Conservation (phyloP, 192 early-diverging fungal species). For the Lunasporangiospora selenospora region DNA sequence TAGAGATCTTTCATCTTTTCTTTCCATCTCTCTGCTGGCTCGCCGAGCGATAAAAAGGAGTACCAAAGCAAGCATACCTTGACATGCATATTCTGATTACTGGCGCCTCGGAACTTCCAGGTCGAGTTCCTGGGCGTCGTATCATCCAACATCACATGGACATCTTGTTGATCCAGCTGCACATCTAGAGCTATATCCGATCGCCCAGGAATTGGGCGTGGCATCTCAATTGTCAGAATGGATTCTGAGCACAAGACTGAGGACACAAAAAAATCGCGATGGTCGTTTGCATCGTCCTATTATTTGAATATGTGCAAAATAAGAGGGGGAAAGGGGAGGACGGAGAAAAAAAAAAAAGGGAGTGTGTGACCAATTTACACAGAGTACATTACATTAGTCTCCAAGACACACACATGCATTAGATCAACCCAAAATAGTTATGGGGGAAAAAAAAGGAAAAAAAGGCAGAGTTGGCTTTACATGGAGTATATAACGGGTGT, state of each 20-base stretch:
- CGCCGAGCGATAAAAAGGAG: too few relatives aligned
- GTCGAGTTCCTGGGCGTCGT: slow-evolving; percentile 13
- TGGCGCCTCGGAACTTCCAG: slow-evolving; percentile 16
- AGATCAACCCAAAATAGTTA: too few relatives aligned
- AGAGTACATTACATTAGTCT: too few relatives aligned
- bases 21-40: too few relatives aligned
- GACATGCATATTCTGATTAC: slow-evolving; percentile 17
- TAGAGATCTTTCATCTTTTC: too few relatives aligned
- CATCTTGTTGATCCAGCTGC: slow-evolving; percentile 25
- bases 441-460: too few relatives aligned
- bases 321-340: not conserved
- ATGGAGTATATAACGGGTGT: slow-evolving; percentile 18
- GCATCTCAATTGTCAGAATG: slow-evolving; percentile 35
- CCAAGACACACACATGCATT: too few relatives aligned
- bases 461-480: too few relatives aligned
- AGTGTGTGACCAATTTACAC: too few relatives aligned
- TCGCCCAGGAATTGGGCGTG: not conserved
- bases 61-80: slow-evolving; percentile 8
- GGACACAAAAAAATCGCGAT: slow-evolving; percentile 19
- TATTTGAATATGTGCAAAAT: not conserved
- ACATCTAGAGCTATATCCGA: slow-evolving; percentile 17
- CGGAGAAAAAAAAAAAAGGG: not conserved
- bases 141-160: slow-evolving; percentile 22
- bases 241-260: slow-evolving; percentile 31
- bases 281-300: slow-evolving; percentile 20